Conservation (phyloP, 2,329 filamentous ascomycete species). For the Colletotrichum somersetense region DNA sequence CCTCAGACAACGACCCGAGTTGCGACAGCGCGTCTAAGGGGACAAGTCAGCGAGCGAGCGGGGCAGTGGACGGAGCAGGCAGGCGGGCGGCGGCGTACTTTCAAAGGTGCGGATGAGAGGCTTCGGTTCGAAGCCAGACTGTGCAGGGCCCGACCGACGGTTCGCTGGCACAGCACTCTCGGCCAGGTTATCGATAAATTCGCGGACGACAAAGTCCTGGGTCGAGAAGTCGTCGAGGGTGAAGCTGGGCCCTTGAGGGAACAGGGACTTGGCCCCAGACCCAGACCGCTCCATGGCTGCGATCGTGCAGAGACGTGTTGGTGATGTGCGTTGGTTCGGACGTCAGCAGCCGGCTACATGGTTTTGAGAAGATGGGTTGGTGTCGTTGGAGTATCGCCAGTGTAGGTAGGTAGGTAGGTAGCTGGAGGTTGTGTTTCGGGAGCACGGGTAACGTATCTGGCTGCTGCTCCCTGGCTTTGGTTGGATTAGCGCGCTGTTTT, state of each 20-base stretch:
- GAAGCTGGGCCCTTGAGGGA: constrained; percentile 84
- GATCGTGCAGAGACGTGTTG: constrained; percentile 17
- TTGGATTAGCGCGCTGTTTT: constrained; percentile 16
- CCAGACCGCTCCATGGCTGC: constrained; percentile 58
- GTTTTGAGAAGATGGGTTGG: not conserved
- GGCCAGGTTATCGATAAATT: constrained; percentile 94
- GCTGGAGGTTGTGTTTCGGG: constrained; percentile 28
- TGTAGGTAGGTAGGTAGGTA: not conserved
- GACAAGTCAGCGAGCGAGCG: constrained; percentile 45
- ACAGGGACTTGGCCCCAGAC: constrained; percentile 73
- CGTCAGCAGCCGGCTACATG: constrained; percentile 28
- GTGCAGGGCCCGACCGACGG: constrained; percentile 79
- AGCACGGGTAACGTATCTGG: constrained; percentile 27
- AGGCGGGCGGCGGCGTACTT: constrained; percentile 57
- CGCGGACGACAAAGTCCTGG: constrained; percentile 96
- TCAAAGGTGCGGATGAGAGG: constrained; percentile 97
- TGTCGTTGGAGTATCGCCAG: not conserved
- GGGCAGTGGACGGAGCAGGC: not conserved
- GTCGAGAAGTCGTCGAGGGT: constrained; percentile 88
- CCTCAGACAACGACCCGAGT: constrained; percentile 79
- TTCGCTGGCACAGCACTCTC: constrained; percentile 84
- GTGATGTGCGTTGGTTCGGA: not conserved
- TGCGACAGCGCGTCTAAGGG: constrained; percentile 72
- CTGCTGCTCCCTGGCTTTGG: constrained; percentile 27
- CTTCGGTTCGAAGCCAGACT: constrained; percentile 88